A percentile compares a stretch with the other conserved stretches of the same genome.
These are phyloP conservation scores for Chrysoporthe austroafricana DNA, from an alignment of 2,329 filamentous ascomycete genomes.

Conservation along the genomic window DNA sequence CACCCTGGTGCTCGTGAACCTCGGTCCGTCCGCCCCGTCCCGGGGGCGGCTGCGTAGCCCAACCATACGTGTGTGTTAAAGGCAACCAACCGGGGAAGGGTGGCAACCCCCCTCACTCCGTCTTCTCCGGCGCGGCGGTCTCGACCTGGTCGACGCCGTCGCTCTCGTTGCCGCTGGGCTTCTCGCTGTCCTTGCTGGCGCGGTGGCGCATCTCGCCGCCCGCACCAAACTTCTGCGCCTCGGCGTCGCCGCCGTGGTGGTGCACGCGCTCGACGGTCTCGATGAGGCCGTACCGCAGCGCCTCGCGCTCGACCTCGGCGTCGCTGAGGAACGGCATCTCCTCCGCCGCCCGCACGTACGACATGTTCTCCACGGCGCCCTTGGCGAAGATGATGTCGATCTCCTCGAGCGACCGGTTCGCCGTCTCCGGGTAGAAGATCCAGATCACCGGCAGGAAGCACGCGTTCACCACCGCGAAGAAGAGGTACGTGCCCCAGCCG, in stretches of 20 bases:
- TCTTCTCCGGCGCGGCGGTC: background rate
- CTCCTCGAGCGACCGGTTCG: slow-evolving; percentile 64
- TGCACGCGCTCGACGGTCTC: slow-evolving; percentile 28
- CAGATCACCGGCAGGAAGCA: slow-evolving; percentile 56
- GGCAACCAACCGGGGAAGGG: no score
- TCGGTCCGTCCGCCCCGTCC: no score
- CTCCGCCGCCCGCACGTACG: slow-evolving; percentile 61
- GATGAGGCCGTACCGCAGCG: slow-evolving; percentile 39
- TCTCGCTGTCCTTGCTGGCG: slow-evolving; percentile 23
- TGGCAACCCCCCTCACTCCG: background rate
- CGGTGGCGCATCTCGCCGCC: slow-evolving; percentile 17
- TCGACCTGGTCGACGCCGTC: slow-evolving; percentile 4
- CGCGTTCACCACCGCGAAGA: slow-evolving; percentile 59
- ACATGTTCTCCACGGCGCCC: slow-evolving; percentile 61
- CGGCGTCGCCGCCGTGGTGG: slow-evolving; percentile 18
- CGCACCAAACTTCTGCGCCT: slow-evolving; percentile 14
- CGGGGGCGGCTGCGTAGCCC: no score
- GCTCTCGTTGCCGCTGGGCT: slow-evolving; percentile 24
- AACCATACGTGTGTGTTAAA: no score
- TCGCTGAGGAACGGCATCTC: slow-evolving; percentile 58
- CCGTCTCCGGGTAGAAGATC: slow-evolving; percentile 59
- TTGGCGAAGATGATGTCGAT: slow-evolving; percentile 67
- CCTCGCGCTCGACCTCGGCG: slow-evolving; percentile 56
- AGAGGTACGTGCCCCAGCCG: slow-evolving; percentile 57
- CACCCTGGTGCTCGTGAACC: no score